Conservation (phyloP, 768 basidiomycete species). For the Termitomyces sp. region DNA sequence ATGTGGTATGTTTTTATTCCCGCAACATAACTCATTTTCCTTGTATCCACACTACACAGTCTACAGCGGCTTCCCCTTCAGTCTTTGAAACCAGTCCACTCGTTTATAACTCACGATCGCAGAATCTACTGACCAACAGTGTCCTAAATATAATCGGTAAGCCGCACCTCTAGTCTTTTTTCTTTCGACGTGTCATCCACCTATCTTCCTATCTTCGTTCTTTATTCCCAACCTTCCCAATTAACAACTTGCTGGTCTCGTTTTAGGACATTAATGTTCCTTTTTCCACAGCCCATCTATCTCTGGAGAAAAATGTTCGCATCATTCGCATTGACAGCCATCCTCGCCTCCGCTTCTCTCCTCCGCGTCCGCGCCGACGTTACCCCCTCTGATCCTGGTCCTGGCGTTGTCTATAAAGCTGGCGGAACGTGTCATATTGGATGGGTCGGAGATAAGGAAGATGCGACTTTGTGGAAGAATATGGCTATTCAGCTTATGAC, state of each 20-base stretch:
- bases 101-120: not conserved
- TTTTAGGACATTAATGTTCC: not conserved
- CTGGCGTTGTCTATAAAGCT: conserved; percentile 50
- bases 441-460: conserved; percentile 53
- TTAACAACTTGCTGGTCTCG: conserved; percentile 10
- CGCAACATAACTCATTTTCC: not conserved
- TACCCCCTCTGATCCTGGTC: conserved; percentile 53
- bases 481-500: conserved; percentile 82
- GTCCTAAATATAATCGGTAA: not conserved
- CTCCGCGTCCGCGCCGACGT: conserved; percentile 46
- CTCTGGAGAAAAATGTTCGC: conserved; percentile 29
- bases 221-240: not conserved
- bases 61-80: not conserved
- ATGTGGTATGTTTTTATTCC: conserved; percentile 10
- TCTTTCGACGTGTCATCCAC: conserved; percentile 5
- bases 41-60: not conserved
- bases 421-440: conserved; percentile 49
- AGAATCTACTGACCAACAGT: not conserved
- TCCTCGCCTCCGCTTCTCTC: conserved; percentile 31
- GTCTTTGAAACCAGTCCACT: conserved; percentile 10
- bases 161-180: not conserved
- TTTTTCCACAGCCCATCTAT: conserved; percentile 4
- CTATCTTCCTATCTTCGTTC: not conserved
- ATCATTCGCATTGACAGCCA: conserved; percentile 28
- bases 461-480: conserved; percentile 56